phyloP scores from a whole-genome alignment of 176 grass and related monocot genomes.

The Urochloa ruziziensis region DNA sequence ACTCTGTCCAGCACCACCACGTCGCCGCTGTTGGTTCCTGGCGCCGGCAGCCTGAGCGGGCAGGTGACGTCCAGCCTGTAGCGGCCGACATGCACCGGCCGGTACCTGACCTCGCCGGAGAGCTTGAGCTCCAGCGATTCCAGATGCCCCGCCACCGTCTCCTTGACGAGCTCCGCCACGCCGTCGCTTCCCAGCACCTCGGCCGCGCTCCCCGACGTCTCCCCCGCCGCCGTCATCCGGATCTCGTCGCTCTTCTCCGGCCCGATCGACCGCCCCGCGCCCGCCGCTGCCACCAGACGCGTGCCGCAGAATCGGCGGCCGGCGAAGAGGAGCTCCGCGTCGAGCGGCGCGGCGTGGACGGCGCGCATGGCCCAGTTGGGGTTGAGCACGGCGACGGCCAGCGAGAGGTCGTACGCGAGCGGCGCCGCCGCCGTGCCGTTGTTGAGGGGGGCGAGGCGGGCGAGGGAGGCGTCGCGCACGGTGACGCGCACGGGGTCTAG shows the following conservation, averaged over 20 bases:
- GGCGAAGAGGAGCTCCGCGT: no score
- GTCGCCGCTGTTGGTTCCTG: background rate
- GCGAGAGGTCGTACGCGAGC: no score
- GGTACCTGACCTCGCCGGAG: background rate
- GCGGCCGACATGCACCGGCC: background rate
- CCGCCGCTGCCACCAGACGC: background rate
- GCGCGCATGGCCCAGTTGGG: no score
- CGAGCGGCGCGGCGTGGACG: no score
- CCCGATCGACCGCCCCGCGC: background rate
- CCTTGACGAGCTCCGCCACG: slow-evolving; percentile 9
- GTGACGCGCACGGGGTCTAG: no score
- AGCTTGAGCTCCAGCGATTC: slow-evolving; percentile 14
- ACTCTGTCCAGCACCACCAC: background rate
- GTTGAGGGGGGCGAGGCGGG: no score
- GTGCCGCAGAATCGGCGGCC: no score
- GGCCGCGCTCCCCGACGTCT: no score
- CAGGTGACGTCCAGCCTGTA: background rate
- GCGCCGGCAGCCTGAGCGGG: background rate
- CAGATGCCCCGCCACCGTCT: slow-evolving; percentile 5
- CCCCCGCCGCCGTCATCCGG: background rate
- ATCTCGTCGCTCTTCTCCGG: background rate
- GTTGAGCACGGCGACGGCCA: no score
- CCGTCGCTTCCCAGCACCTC: background rate
- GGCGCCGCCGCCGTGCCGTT: no score
- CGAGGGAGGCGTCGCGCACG: no score